Percentiles rank a stretch among this genome's conserved stretches.
These are phyloP conservation scores for Saccharomycopsis hybrid DNA, from an alignment of 1,139 yeast genomes.

Conservation along the genomic window DNA sequence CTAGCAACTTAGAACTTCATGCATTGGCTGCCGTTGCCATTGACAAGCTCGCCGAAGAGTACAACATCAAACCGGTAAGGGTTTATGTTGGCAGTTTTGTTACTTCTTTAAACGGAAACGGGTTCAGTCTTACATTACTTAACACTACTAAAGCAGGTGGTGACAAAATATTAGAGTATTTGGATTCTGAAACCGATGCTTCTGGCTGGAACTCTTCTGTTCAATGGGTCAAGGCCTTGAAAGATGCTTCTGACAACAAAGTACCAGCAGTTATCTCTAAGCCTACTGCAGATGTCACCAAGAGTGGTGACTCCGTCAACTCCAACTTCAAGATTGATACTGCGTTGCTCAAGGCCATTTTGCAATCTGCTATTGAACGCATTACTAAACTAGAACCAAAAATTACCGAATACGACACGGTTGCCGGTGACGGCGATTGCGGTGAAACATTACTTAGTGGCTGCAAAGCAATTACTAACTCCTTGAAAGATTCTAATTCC, in stretches of 20 bases:
- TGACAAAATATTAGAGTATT: conserved; percentile 38
- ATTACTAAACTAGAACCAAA: conserved; percentile 60
- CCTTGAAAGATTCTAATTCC: conserved; percentile 40
- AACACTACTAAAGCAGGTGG: conserved; percentile 49
- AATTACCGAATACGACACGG: conserved; percentile 77
- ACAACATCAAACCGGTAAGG: conserved; percentile 58
- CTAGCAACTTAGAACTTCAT: conserved; percentile 67
- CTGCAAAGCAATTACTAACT: conserved; percentile 61
- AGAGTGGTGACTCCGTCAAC: conserved; percentile 24
- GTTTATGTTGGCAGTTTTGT: conserved; percentile 69
- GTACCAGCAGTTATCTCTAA: conserved; percentile 23
- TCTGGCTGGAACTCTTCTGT: conserved; percentile 60
- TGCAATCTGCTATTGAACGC: conserved; percentile 43
- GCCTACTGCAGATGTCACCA: conserved; percentile 19
- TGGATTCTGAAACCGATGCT: conserved; percentile 70
- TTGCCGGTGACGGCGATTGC: conserved; percentile 96
- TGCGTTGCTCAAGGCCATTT: conserved; percentile 32
- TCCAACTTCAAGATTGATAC: conserved; percentile 40
- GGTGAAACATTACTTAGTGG: conserved; percentile 87
- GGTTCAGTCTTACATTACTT: conserved; percentile 73
- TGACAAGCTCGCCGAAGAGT: conserved; percentile 38
- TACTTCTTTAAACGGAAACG: conserved; percentile 87
- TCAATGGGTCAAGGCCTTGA: conserved; percentile 1
- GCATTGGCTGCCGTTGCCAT: conserved; percentile 50
- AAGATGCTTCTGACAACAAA: conserved; percentile 9